Evolutionary conservation across 306 rosid species (phyloP).

Genomic region (Biancaea sappan): DNA sequence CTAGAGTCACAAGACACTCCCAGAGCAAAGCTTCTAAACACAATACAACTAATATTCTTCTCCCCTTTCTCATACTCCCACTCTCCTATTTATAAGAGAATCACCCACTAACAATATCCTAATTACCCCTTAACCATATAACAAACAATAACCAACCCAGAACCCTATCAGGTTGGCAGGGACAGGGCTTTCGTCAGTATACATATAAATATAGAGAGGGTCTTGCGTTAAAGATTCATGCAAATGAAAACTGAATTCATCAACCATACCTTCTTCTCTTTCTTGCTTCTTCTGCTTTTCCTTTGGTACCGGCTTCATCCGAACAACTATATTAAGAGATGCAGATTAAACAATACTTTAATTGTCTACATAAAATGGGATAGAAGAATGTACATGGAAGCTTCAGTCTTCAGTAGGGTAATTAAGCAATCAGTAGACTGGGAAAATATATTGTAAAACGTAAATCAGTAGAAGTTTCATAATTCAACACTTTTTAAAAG

Average conservation of each 20-base stretch:
- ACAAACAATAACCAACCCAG: no score
- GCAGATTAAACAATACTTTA: slow-evolving; percentile 23
- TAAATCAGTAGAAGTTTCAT: slow-evolving; percentile 2
- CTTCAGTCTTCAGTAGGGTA: slow-evolving; percentile 21
- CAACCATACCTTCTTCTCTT: slow-evolving; percentile 57
- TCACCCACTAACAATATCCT: no score
- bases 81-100: no score
- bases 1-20: no score
- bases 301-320: slow-evolving; percentile 52
- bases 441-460: slow-evolving; percentile 16
- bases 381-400: slow-evolving; percentile 25
- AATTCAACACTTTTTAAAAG: not conserved
- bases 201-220: not conserved
- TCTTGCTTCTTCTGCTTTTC: slow-evolving; percentile 58
- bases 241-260: slow-evolving; percentile 3
- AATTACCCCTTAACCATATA: no score
- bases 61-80: no score
- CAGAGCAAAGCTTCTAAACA: no score
- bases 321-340: slow-evolving; percentile 57
- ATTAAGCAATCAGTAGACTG: slow-evolving; percentile 17
- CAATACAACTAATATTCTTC: no score
- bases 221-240: not conserved
- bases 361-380: slow-evolving; percentile 28
- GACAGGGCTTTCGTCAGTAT: slow-evolving; percentile 23
- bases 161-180: slow-evolving; percentile 15